Percentiles rank a stretch among this genome's conserved stretches.
These are phyloP conservation scores for Withania somnifera DNA, from an alignment of 305 asterid species.

Conservation along the genomic window DNA sequence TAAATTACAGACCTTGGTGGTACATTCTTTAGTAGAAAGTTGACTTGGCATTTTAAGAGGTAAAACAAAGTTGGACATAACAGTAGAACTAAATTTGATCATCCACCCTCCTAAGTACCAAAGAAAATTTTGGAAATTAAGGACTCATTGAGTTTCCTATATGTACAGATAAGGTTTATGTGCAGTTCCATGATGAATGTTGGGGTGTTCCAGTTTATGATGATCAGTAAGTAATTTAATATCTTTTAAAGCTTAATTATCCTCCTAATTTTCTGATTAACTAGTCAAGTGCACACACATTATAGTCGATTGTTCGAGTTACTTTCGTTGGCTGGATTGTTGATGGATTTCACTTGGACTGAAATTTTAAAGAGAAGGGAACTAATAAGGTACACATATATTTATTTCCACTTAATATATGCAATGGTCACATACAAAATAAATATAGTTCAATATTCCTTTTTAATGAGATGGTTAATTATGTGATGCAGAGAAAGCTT, in stretches of 20 bases:
- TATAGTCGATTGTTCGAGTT: constrained; percentile 72
- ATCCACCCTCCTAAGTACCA: too few relatives aligned
- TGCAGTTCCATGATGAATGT: constrained; percentile 87
- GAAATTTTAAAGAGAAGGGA: constrained; percentile 62
- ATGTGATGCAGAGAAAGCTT: constrained; percentile 43
- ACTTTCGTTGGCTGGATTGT: constrained; percentile 81
- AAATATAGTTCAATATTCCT: not conserved
- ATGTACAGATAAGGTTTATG: constrained; percentile 67
- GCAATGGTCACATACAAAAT: not conserved
- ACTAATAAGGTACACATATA: constrained; percentile 39
- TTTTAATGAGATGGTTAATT: not conserved
- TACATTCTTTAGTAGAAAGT: too few relatives aligned
- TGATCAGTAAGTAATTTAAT: constrained; percentile 52
- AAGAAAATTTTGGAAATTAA: not conserved
- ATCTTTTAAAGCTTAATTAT: not conserved
- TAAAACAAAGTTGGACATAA: not conserved
- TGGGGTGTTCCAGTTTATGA: constrained; percentile 98
- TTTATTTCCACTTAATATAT: not conserved
- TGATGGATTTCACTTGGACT: constrained; percentile 93
- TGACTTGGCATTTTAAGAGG: not conserved
- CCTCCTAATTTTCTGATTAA: not conserved
- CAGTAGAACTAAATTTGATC: too few relatives aligned
- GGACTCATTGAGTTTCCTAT: not conserved
- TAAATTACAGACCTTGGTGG: too few relatives aligned
- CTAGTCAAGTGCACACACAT: not conserved